phyloP scores from a whole-genome alignment of 1,284 basidiomycete species.

The Cerrena zonata region DNA sequence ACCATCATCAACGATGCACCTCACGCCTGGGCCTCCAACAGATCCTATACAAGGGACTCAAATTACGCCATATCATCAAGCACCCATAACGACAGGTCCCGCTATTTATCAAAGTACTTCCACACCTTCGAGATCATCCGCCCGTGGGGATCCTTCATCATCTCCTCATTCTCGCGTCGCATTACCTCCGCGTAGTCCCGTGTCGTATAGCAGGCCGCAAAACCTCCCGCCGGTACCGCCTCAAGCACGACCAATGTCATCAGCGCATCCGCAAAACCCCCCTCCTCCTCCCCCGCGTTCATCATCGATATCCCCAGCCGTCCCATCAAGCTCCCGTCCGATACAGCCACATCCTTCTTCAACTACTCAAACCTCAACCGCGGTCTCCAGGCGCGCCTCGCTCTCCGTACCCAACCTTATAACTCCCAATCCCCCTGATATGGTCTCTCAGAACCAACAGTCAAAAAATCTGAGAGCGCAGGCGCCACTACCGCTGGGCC shows the following conservation, averaged over 20 bases:
- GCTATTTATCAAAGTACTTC: conserved; percentile 9
- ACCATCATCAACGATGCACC: conserved; percentile 19
- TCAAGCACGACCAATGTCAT: neutral
- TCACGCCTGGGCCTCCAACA: conserved; percentile 18
- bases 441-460: conserved; percentile 21
- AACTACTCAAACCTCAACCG: conserved; percentile 3
- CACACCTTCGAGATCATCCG: conserved; percentile 20
- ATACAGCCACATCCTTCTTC: conserved; percentile 2
- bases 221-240: conserved; percentile 8
- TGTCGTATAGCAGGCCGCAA: conserved; percentile 15
- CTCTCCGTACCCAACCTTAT: conserved; percentile 32
- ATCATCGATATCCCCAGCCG: conserved; percentile 8
- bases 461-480: conserved; percentile 53
- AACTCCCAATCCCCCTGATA: conserved; percentile 22
- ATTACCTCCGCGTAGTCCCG: conserved; percentile 18
- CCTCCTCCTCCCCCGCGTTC: conserved; percentile 4
- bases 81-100: conserved; percentile 8
- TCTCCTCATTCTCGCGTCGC: conserved; percentile 3
- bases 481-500: conserved; percentile 45
- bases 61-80: conserved; percentile 23
- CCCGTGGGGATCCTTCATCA: conserved; percentile 19
- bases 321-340: conserved; percentile 15
- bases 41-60: conserved; percentile 24
- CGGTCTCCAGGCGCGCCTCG: conserved; percentile 23
- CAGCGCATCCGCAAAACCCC: neutral